Conservation (phyloP, 2,329 filamentous ascomycete species). For the Epichloe gansuensis region DNA sequence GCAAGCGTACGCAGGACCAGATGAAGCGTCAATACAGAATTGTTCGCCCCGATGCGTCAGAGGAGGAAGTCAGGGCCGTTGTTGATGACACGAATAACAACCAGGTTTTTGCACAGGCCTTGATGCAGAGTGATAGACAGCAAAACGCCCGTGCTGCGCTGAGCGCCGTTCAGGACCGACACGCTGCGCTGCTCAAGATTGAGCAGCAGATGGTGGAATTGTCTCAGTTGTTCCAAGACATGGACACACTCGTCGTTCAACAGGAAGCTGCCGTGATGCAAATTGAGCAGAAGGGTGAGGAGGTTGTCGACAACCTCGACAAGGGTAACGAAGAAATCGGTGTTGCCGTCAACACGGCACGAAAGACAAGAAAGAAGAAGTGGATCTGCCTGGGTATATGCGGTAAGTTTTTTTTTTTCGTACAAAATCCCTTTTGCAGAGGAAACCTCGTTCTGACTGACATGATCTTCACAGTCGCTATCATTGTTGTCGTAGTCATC, state of each 20-base stretch:
- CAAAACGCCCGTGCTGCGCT: conserved; percentile 72
- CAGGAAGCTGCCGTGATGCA: conserved; percentile 69
- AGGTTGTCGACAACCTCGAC: conserved; percentile 71
- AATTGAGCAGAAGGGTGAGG: conserved; percentile 78
- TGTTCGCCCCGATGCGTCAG: conserved; percentile 67
- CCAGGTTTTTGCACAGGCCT: conserved; percentile 81
- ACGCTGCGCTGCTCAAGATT: conserved; percentile 82
- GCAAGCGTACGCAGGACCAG: conserved; percentile 67
- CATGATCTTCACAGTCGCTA: conserved; percentile 26
- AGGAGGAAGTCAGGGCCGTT: conserved; percentile 60
- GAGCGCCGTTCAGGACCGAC: conserved; percentile 67
- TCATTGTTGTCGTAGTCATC: conserved; percentile 39
- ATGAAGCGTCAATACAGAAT: conserved; percentile 85
- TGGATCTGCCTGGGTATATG: conserved; percentile 82
- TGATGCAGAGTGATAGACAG: conserved; percentile 68
- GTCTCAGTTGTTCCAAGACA: conserved; percentile 75
- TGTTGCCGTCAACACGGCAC: conserved; percentile 69
- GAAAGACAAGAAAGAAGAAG: conserved; percentile 80
- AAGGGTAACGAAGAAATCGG: conserved; percentile 76
- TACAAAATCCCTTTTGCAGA: background rate
- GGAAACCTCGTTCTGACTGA: background rate
- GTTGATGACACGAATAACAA: conserved; percentile 63
- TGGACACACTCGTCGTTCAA: conserved; percentile 74
- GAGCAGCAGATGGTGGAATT: conserved; percentile 82
- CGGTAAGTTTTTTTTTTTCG: conserved; percentile 27